Evolutionary conservation across 2,329 filamentous ascomycete genomes (phyloP), one percentile per base, ranked within the genome.

Genomic region (Alternaria conjuncta): DNA sequence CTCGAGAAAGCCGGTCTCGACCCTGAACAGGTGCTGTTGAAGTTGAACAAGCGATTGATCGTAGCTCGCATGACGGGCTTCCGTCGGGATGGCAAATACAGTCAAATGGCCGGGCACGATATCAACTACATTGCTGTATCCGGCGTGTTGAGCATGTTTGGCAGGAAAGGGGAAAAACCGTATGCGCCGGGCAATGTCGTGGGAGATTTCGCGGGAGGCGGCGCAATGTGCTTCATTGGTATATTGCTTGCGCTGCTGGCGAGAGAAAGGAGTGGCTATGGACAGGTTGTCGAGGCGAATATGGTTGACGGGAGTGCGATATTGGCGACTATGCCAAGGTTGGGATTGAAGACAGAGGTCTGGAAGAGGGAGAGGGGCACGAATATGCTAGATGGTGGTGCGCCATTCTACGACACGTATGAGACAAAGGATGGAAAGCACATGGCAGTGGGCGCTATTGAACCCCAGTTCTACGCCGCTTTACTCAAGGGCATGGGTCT

Each of bases 61-160:
- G 89, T 97, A 60, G 93, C 88, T 8, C 90, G 95, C 44, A 91
- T 98, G 87, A 96, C 94, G 3, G 95, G 95, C 0, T 98, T 97
- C 80, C 86, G 95, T 12, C 86, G 94, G 43, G 93, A 96, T 80
- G 95, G 94, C 0, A 90, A 89, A 72, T 98, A 97, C 81, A 88
- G 87, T 51, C 82, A 86, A 73, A 97, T 97, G 94, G 94, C 94
- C 0, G 94, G 94, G 6, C 94, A 97, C 77, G 94, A 97, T 78
- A 97, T 97, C 79, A 97, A 98, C 77, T 98, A 98, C 80, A 90
- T 98, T 45, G 93, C 94, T 53, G 92, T 97, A 0, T 92, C 91
- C 0, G 95, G 95, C 0, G 90, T 92, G 1, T 82, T 98, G 26
- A 86, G 86, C 0, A 84, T 97, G 80, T 86, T 98, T 4, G 95